Percentiles rank a stretch among this genome's conserved stretches.
phyloP scores from a whole-genome alignment of 1,284 basidiomycete genomes.

The Waitea zeae region DNA sequence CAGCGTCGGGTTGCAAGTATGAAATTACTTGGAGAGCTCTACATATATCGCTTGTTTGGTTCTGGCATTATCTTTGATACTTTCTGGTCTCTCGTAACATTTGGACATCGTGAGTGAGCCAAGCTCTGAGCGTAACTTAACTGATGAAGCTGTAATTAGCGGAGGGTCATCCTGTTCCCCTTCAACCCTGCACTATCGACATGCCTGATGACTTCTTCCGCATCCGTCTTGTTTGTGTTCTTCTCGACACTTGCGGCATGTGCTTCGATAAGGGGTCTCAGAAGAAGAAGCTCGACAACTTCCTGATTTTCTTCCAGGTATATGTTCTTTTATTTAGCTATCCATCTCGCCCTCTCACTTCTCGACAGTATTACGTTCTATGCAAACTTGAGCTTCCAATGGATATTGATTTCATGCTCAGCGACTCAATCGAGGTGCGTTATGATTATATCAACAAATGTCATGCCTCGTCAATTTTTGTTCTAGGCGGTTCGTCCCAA shows the following conservation, averaged over 20 bases:
- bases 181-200: conserved; percentile 63
- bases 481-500: conserved; percentile 67
- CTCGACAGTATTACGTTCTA: conserved; percentile 61
- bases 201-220: conserved; percentile 95
- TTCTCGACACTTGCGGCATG: conserved; percentile 94
- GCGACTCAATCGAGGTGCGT: conserved; percentile 78
- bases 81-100: conserved; percentile 90
- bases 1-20: conserved; percentile 83
- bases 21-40: conserved; percentile 92
- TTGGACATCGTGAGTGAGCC: conserved; percentile 86
- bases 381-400: conserved; percentile 84
- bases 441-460: conserved; percentile 2
- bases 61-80: conserved; percentile 86
- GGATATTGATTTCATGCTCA: conserved; percentile 96
- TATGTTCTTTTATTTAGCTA: conserved; percentile 8
- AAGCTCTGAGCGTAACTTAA: no score
- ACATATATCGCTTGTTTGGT: conserved; percentile 90
- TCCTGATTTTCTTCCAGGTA: conserved; percentile 87
- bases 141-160: no score
- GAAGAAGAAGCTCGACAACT: conserved; percentile 84
- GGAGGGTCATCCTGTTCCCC: conserved; percentile 79
- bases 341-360: conserved; percentile 7
- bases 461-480: conserved; percentile 2
- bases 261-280: conserved; percentile 91
- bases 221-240: conserved; percentile 76